Conservation (phyloP, 2,329 filamentous ascomycete genomes). For the Stagonosporopsis cucurbitacearum region DNA sequence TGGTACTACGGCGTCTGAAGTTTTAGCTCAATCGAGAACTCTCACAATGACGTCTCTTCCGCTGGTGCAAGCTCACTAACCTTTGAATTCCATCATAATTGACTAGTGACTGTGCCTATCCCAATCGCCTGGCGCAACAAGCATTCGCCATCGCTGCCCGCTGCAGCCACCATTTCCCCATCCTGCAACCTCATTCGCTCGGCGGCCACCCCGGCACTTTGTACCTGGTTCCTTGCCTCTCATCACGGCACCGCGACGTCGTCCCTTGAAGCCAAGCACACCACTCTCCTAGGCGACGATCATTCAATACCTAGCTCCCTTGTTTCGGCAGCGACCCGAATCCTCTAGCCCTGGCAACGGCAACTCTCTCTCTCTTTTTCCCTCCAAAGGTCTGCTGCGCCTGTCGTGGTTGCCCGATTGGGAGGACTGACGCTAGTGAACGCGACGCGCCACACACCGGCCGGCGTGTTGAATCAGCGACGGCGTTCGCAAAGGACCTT, state of each 20-base stretch:
- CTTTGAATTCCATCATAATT: background rate
- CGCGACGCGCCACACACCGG: conserved; percentile 18
- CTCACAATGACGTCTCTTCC: background rate
- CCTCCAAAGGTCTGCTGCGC: too few relatives aligned
- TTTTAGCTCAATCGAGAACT: conserved; percentile 21
- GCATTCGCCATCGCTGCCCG: background rate
- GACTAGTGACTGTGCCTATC: background rate
- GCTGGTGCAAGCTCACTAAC: background rate
- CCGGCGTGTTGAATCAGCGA: conserved; percentile 23
- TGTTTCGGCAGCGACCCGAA: conserved; percentile 8
- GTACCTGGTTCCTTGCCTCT: conserved; percentile 8
- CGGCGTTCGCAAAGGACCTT: too few relatives aligned
- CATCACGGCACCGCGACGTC: conserved; percentile 1
- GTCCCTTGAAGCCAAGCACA: conserved; percentile 2
- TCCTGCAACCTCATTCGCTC: conserved; percentile 1
- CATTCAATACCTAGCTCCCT: conserved; percentile 10
- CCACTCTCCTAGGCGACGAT: conserved; percentile 9
- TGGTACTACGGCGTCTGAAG: conserved; percentile 8
- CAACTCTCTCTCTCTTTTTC: too few relatives aligned
- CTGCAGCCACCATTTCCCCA: background rate
- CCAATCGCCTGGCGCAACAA: background rate
- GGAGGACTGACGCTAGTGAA: background rate
- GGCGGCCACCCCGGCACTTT: conserved; percentile 3
- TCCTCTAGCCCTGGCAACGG: too few relatives aligned
- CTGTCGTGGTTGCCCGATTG: background rate